These are phyloP conservation scores for Penicillium sp. DNA, from an alignment of 2,329 filamentous ascomycete genomes.

Conservation along the genomic window DNA sequence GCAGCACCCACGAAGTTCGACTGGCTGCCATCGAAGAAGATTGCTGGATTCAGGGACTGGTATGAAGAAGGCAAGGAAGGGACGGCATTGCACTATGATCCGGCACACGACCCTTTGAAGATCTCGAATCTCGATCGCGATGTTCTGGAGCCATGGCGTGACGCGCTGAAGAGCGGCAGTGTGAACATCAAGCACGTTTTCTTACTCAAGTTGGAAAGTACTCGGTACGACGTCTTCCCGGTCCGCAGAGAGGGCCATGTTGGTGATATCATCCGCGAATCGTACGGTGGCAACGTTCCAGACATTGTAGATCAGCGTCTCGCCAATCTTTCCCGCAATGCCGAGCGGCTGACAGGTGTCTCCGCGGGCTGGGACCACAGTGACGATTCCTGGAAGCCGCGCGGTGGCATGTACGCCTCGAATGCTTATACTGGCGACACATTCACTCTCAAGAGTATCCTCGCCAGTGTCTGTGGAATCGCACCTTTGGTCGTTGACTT, in stretches of 20 bases:
- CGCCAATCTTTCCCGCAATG: slow-evolving; percentile 32
- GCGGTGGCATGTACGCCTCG: slow-evolving; percentile 49
- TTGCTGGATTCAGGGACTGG: slow-evolving; percentile 35
- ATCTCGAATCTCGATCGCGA: slow-evolving; percentile 48
- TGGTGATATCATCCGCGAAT: slow-evolving; percentile 41
- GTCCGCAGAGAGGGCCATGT: slow-evolving; percentile 45
- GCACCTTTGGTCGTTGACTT: slow-evolving; percentile 50
- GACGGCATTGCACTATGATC: slow-evolving; percentile 40
- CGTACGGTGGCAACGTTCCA: slow-evolving; percentile 42
- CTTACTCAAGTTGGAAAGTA: slow-evolving; percentile 51
- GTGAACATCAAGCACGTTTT: slow-evolving; percentile 51
- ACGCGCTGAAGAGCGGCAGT: slow-evolving; percentile 23
- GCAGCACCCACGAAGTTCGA: slow-evolving; percentile 23
- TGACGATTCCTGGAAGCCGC: slow-evolving; percentile 24
- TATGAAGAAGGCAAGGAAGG: slow-evolving; percentile 19
- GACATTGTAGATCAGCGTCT: slow-evolving; percentile 34
- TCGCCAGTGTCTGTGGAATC: slow-evolving; percentile 49
- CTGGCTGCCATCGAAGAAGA: slow-evolving; percentile 28
- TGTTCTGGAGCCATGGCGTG: slow-evolving; percentile 34
- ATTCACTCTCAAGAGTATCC: slow-evolving; percentile 53
- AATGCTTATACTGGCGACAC: slow-evolving; percentile 49
- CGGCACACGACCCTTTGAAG: slow-evolving; percentile 48
- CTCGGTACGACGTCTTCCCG: slow-evolving; percentile 53
- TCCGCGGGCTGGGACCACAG: slow-evolving; percentile 25
- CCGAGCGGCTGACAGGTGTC: slow-evolving; percentile 30